Conservation (phyloP, 371 early-diverging fungal species). For the Lichtheimia hyalospora region DNA sequence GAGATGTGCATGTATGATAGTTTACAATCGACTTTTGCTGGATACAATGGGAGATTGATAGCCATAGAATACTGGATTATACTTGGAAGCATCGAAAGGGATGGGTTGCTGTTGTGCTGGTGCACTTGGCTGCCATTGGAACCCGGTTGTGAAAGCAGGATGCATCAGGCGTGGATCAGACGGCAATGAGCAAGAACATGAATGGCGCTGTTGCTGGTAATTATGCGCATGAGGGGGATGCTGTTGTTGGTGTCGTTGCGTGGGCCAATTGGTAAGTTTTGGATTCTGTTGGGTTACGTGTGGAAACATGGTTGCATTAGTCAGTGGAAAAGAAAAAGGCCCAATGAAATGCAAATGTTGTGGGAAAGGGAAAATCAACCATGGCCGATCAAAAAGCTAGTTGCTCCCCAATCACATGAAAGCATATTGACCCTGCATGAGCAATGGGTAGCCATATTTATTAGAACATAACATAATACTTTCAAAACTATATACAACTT, state of each 20-base stretch:
- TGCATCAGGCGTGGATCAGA: slow-evolving; percentile 4
- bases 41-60: slow-evolving; percentile 12
- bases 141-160: slow-evolving; percentile 5
- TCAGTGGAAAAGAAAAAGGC: background rate
- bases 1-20: background rate
- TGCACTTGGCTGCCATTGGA: background rate
- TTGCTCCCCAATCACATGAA: no score
- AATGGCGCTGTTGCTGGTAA: no score
- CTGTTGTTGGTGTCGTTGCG: slow-evolving; percentile 2
- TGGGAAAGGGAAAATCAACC: no score
- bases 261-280: slow-evolving; percentile 9
- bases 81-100: slow-evolving; percentile 26
- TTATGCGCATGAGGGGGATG: background rate
- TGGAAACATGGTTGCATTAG: slow-evolving; percentile 8
- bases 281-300: slow-evolving; percentile 19
- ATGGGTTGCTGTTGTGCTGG: slow-evolving; percentile 7
- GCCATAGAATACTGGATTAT: slow-evolving; percentile 40
- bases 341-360: no score
- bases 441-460: no score
- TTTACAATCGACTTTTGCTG: background rate
- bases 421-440: no score
- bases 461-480: no score
- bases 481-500: no score
- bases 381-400: no score
- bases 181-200: background rate